Conservation (phyloP, 305 asterid species). For the Fraxinus xanthoxyloides region DNA sequence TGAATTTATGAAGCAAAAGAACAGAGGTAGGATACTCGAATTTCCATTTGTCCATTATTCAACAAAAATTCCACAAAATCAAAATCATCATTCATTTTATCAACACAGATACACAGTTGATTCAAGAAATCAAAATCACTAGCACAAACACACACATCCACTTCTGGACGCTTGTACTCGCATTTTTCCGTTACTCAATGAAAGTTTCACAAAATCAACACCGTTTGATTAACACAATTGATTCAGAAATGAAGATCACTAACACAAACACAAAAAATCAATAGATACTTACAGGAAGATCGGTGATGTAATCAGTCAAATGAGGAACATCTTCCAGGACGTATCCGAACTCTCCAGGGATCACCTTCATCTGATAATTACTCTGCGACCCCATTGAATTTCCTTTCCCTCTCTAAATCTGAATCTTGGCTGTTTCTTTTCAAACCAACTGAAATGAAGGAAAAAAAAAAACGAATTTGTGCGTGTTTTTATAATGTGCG, state of each 20-base stretch:
- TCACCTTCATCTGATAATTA: constrained; percentile 60
- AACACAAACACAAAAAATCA: not conserved
- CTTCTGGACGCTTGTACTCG: not conserved
- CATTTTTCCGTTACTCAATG: not conserved
- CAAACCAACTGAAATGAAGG: not conserved
- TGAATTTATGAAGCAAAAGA: not conserved
- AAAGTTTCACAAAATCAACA: not conserved
- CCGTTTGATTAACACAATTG: not conserved
- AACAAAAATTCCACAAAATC: not conserved
- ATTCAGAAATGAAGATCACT: not conserved
- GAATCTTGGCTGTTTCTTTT: not conserved
- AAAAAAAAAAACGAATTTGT: not conserved
- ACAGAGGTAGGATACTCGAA: not conserved
- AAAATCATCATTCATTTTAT: not conserved
- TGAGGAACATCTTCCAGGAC: constrained; percentile 92
- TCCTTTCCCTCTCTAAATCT: not conserved
- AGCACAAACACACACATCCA: not conserved
- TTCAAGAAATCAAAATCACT: not conserved
- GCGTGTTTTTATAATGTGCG: not conserved
- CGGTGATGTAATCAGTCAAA: constrained; percentile 69
- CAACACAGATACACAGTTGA: not conserved
- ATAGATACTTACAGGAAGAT: constrained; percentile 51
- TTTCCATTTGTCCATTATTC: not conserved
- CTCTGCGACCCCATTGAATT: constrained; percentile 32
- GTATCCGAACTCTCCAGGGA: constrained; percentile 61